Base-by-base conservation (phyloP, 345 rosid genomes). In the Linum trigynum region DNA sequence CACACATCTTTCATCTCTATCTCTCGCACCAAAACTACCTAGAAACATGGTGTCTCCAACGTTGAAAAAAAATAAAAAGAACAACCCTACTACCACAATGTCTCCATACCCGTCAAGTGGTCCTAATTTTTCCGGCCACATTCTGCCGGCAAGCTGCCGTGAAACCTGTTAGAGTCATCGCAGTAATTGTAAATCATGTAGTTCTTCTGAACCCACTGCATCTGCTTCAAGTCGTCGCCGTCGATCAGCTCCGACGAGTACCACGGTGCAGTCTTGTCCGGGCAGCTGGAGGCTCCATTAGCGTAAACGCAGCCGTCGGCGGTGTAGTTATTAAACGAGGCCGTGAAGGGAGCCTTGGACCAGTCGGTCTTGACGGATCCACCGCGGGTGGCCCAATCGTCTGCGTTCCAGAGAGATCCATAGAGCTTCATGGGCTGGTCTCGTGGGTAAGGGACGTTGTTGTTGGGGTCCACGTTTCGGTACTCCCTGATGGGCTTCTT, bases 301-400 rank as follows among this genome's bases (percentile, higher is more conserved):
- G 78, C 66, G 69, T 59, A 67, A 40, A 70, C 75, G 65, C 86
- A 80, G 37, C 76, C 78, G 55, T 75, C 56, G 10, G 76, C 78
- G 16, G 74, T 70, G 72, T 74, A 84, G 63, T 80, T 76, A 69
- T 77, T 76, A 68, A 62, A 84, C 3, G 75, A 82, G 56, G 87
- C 81, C 1, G 81, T 81, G 80, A 85, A 81, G 1, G 90, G 90
- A 65, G 89, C 84, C n/a, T 75, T 50, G 3, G 82, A 62, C 83
- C 88, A 86, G 57, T 88, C 86, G 0, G 69, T 84, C 76, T 88
- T 88, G n/a, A 86, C 82, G 7, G 78, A 78, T 1, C 95, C 91
- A 32, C 90, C 90, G 60, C 90, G 76, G 0, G 95, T 88, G 2
- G 88, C 88, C 96, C 92, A 88, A 45, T 86, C 83, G 65, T 88